Percentiles rank a stretch among this genome's conserved stretches.
These are phyloP conservation scores for Echium plantagineum DNA, from an alignment of 257 asterid genomes.

Conservation along the genomic window DNA sequence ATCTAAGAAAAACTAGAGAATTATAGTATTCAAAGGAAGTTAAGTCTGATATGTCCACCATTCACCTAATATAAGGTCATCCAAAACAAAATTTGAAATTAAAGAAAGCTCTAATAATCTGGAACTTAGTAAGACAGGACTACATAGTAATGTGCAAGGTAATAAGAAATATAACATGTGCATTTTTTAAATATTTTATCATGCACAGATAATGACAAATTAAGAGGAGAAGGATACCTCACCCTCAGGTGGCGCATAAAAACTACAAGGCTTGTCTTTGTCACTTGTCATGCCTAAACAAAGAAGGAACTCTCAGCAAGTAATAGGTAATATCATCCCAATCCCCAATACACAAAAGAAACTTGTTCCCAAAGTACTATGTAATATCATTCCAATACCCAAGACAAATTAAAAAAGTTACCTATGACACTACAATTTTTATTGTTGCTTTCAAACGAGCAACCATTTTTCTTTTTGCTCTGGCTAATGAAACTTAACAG, in stretches of 20 bases:
- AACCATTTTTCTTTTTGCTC: slow-evolving; percentile 29
- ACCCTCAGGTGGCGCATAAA: slow-evolving; percentile 15
- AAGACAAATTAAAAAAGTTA: slow-evolving; percentile 11
- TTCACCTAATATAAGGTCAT: too few relatives aligned
- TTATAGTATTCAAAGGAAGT: background rate
- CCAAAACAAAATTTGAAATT: too few relatives aligned
- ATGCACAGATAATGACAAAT: background rate
- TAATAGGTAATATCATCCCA: background rate
- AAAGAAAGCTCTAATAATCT: too few relatives aligned
- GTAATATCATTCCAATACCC: too few relatives aligned
- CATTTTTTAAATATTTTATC: too few relatives aligned
- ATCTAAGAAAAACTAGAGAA: slow-evolving; percentile 1
- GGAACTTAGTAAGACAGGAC: too few relatives aligned
- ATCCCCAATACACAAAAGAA: slow-evolving; percentile 4
- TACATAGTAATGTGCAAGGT: too few relatives aligned
- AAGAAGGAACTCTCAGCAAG: slow-evolving; percentile 10
- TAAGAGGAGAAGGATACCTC: slow-evolving; percentile 20
- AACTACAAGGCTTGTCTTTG: slow-evolving; percentile 17
- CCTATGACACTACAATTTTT: slow-evolving; percentile 22
- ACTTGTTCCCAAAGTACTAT: slow-evolving; percentile 1
- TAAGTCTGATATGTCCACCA: background rate
- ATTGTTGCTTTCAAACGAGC: slow-evolving; percentile 5
- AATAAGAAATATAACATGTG: too few relatives aligned
- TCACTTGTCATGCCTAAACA: slow-evolving; percentile 20
- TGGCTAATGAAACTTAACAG: slow-evolving; percentile 43